Evolutionary conservation across 192 early-diverging fungal genomes (phyloP), one percentile per base, ranked within the genome.

Genomic region (Podila verticillata): DNA sequence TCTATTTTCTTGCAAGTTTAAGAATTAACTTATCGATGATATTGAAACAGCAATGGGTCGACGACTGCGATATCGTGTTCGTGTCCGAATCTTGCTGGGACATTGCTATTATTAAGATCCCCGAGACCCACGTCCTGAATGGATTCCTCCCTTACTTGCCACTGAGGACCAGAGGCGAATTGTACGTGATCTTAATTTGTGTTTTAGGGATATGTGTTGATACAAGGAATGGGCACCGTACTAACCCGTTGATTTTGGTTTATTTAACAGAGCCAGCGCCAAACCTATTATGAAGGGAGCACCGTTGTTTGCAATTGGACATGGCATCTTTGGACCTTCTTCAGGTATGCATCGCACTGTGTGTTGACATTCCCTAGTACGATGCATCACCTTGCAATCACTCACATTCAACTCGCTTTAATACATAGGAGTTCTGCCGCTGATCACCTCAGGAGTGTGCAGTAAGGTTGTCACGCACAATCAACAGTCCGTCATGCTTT

Each of bases 61-160:
- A 82, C 31, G 74, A 71, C 26, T 74, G 71, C 51, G 74, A 74
- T 22, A 48, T 82, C 9, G 67, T 75, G 3, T 82, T 82, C 57
- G 81, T 82, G 0, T 75, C 73, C 24, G 73, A 75, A 47, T 75
- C 72, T 30, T 77, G 75, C 51, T 83, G 82, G 82, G 82, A 83
- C 48, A 75, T 83, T 7, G 82, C 82, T 7, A 15, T 83, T 24
- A 69, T 83, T 66, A 75, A 77, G 28, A 75, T 83, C 63, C 70
- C 69, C 26, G 82, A 82, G 36, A 73, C 80, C 4, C 65, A 66
- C 36, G 48, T 74, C n/a, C 29, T 75, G 49, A 73, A 68, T 30
- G 77, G 77, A 19, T 80, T 80, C 61, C 48, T 80, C 15, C 77
- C 69, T 28, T 80, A 57, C 56, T 47, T 80, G 24, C 70, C 77